Conservation (phyloP, 768 basidiomycete species). For the Tremella yokohamensis region DNA sequence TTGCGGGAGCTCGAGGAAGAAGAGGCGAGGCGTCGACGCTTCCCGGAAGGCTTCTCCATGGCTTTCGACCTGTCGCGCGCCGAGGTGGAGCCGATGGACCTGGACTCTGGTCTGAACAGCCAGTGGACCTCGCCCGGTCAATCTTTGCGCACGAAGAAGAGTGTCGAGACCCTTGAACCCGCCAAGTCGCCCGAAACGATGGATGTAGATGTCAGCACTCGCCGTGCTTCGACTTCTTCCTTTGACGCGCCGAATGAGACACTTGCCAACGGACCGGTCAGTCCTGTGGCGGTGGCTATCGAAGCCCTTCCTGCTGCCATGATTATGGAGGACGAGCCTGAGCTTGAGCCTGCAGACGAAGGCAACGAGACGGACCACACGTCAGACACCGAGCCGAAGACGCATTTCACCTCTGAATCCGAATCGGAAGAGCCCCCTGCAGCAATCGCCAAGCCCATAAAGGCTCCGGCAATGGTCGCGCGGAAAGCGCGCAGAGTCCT, state of each 20-base stretch:
- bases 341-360: conserved; percentile 13
- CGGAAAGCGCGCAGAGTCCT: too few relatives aligned
- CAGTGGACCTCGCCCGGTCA: background rate
- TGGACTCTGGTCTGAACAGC: conserved; percentile 2
- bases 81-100: conserved; percentile 15
- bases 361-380: conserved; percentile 34
- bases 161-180: background rate
- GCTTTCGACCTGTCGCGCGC: conserved; percentile 9
- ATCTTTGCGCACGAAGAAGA: conserved; percentile 5
- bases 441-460: background rate
- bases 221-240: background rate
- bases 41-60: background rate
- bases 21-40: conserved; percentile 20
- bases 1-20: conserved; percentile 41
- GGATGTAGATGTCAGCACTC: too few relatives aligned
- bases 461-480: too few relatives aligned
- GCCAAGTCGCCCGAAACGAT: background rate
- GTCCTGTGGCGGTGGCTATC: background rate
- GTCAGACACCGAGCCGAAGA: conserved; percentile 21
- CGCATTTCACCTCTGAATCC: background rate
- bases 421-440: conserved; percentile 7
- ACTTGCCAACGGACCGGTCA: background rate
- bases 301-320: background rate
- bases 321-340: conserved; percentile 11
- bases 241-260: background rate